Percentiles rank a stretch among this genome's conserved stretches.
phyloP scores from a whole-genome alignment of 768 basidiomycete species.

The Leccinum olivaceopallidum region DNA sequence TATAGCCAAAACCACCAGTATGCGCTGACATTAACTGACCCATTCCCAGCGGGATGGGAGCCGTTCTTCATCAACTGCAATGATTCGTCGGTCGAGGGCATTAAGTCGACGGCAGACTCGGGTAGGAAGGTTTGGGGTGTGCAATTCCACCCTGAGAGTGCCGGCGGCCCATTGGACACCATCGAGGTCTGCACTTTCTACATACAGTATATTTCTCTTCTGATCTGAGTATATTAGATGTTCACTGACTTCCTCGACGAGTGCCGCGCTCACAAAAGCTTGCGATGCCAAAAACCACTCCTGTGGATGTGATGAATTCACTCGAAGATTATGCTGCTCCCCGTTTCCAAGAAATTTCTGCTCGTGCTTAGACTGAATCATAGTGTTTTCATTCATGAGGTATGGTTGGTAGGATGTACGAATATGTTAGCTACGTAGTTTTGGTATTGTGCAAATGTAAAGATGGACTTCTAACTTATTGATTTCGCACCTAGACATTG shows the following conservation, averaged over 20 bases:
- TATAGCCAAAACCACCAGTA: slow-evolving; percentile 83
- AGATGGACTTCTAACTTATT: neutral
- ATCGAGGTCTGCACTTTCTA: too few species aligned
- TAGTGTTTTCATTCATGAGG: neutral
- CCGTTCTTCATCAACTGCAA: slow-evolving; percentile 71
- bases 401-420: slow-evolving; percentile 17
- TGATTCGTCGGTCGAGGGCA: slow-evolving; percentile 97
- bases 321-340: slow-evolving; percentile 23
- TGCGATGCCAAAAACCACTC: slow-evolving; percentile 5
- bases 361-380: slow-evolving; percentile 27
- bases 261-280: too few species aligned
- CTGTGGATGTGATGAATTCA: slow-evolving; percentile 15
- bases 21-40: slow-evolving; percentile 89
- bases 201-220: too few species aligned
- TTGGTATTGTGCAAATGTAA: neutral
- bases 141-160: too few species aligned
- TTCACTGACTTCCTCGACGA: too few species aligned
- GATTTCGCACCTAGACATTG: too few species aligned
- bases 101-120: slow-evolving; percentile 73
- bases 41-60: slow-evolving; percentile 96
- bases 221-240: too few species aligned
- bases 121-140: too few species aligned
- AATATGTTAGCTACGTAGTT: slow-evolving; percentile 1
- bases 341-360: slow-evolving; percentile 26
- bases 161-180: too few species aligned